A percentile compares a stretch with the other conserved stretches of the same genome.
Conservation (phyloP, 202 grass and related monocot species). For the Bolboschoenoplectus hybrid region DNA sequence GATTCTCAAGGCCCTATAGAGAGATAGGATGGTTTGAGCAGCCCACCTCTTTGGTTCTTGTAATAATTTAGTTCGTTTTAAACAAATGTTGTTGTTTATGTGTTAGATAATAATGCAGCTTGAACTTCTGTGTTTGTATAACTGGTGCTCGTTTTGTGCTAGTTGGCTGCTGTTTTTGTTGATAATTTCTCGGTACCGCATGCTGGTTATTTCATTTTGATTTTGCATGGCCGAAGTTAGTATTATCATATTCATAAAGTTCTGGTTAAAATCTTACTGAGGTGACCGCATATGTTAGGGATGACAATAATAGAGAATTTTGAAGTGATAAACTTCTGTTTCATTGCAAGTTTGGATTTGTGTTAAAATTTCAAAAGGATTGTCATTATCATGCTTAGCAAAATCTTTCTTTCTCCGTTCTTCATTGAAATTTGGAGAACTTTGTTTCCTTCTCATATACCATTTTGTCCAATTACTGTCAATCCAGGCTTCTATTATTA, state of each 20-base stretch:
- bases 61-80: conserved; percentile 2
- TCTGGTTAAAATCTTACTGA: background rate
- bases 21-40: conserved; percentile 8
- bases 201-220: background rate
- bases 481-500: no score
- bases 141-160: background rate
- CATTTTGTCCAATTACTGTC: no score
- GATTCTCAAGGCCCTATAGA: conserved; percentile 83
- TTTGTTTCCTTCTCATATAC: no score
- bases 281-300: background rate
- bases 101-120: background rate
- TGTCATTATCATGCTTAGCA: no score
- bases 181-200: background rate
- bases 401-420: no score
- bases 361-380: no score
- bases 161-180: conserved; percentile 6
- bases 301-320: background rate
- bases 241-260: background rate
- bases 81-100: conserved; percentile 20
- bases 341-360: no score
- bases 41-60: background rate
- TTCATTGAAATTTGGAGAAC: no score
- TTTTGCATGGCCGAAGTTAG: background rate
- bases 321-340: background rate
- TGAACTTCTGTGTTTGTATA: background rate